Base-by-base conservation (phyloP, 345 rosid genomes). In the Pseudoturritis turrita region DNA sequence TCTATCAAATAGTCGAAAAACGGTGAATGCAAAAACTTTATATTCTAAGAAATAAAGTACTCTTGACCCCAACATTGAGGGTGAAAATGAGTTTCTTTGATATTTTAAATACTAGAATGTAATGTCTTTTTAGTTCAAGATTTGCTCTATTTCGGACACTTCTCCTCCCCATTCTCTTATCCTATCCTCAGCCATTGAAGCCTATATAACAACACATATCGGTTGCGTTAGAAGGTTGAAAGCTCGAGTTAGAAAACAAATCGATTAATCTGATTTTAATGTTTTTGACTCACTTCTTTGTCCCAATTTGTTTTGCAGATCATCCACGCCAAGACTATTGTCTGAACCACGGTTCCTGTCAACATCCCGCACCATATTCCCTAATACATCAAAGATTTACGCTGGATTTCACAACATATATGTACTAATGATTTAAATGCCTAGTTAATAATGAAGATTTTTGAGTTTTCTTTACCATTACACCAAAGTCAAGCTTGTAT, bases 281-380 rank as follows among this genome's bases (percentile, higher is more conserved):
- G 7, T 3, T 46, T 33, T 12, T 15, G 5, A 53, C n/a, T 55
- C 51, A 82, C 96, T 85, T 91, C 97, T 63, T 43, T 81, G 71
- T 43, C 81, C 97, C 97, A 90, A 44, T 88, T 86, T 18, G 92
- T 87, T 70, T 67, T 85, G 61, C 77, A 87, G 15, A 88, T 74
- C 89, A 91, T 87, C 62, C 68, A 72, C 12, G 81, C 78, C 1
- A 91, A 81, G 3, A 86, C 81, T 46, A 69, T 49, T 5, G 90
- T 85, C 61, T 91, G 97, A 15, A 84, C 66, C 56, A 80, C 67
- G 0, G 89, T 87, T 35, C 97, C 97, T 1, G 75, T 55, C 22
- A 91, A 22, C 97, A 91, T 91, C 17, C 96, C 92, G 2, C 36
- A 60, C 97, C 96, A 91, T 17, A 91, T 86, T 10, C 96, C 97